phyloP scores from a whole-genome alignment of 345 rosid genomes.

The Eucalyptus regnans region DNA sequence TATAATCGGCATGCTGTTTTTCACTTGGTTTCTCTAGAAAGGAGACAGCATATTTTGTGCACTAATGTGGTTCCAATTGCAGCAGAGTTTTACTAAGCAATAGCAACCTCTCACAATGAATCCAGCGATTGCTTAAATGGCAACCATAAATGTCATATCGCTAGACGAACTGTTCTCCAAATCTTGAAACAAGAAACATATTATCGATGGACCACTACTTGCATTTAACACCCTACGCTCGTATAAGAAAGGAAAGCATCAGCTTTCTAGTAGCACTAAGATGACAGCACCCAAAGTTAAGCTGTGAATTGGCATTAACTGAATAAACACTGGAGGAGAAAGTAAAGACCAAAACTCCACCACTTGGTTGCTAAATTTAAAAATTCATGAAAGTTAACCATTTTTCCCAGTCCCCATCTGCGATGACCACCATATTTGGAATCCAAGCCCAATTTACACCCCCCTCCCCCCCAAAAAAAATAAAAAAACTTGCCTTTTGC shows the following conservation, averaged over 20 bases:
- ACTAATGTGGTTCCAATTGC: neutral
- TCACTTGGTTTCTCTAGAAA: neutral
- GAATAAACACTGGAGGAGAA: neutral
- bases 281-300: neutral
- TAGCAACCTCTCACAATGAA: neutral
- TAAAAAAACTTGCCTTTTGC: neutral
- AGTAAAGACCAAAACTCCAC: neutral
- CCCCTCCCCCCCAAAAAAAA: too few species aligned
- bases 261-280: neutral
- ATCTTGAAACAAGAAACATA: neutral
- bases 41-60: neutral
- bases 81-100: neutral
- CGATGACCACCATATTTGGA: neutral
- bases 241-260: neutral
- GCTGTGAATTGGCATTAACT: neutral
- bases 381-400: neutral
- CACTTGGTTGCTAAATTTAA: neutral
- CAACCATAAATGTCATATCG: neutral
- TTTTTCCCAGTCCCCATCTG: neutral
- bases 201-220: neutral
- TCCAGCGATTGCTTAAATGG: neutral
- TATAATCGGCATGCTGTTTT: neutral
- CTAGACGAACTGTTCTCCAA: neutral
- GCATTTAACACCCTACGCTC: neutral
- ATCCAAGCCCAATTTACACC: neutral